These are phyloP conservation scores for Pichia nanzhaoensis DNA, from an alignment of 805 yeast genomes.

Conservation along the genomic window DNA sequence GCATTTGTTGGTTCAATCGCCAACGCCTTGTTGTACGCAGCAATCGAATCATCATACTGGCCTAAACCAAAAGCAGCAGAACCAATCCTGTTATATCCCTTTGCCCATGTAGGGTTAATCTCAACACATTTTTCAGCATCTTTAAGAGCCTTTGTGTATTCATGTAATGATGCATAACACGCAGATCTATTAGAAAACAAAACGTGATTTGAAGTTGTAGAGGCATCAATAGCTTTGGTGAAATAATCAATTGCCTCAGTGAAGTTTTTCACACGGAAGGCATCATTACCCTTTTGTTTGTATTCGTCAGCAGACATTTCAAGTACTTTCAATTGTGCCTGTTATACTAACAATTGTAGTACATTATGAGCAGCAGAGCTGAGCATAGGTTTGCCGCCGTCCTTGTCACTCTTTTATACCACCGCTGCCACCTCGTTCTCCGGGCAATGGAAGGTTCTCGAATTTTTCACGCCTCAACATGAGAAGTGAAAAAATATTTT, in stretches of 20 bases:
- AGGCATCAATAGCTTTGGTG: constrained; percentile 79
- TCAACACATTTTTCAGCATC: constrained; percentile 83
- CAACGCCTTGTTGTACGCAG: constrained; percentile 68
- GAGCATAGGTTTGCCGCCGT: no score
- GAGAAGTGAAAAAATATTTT: not conserved
- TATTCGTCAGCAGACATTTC: constrained; percentile 69
- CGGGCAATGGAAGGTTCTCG: no score
- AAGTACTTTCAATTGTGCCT: no score
- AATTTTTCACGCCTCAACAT: no score
- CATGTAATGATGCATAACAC: constrained; percentile 69
- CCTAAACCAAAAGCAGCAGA: constrained; percentile 90
- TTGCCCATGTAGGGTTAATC: constrained; percentile 86
- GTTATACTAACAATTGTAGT: no score
- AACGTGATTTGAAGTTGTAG: constrained; percentile 83
- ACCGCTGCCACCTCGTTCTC: no score
- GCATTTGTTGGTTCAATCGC: constrained; percentile 75
- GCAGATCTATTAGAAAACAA: constrained; percentile 93
- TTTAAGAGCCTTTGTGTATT: constrained; percentile 65
- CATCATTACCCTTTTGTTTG: constrained; percentile 91
- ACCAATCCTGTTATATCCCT: constrained; percentile 89
- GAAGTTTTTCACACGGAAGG: constrained; percentile 83
- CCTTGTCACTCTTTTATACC: no score
- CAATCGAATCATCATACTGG: constrained; percentile 66
- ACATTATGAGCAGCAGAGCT: no score
- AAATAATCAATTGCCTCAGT: constrained; percentile 72